Evolutionary conservation across 176 grass and related monocot genomes (phyloP).

Genomic region (Paspalum vaginatum): DNA sequence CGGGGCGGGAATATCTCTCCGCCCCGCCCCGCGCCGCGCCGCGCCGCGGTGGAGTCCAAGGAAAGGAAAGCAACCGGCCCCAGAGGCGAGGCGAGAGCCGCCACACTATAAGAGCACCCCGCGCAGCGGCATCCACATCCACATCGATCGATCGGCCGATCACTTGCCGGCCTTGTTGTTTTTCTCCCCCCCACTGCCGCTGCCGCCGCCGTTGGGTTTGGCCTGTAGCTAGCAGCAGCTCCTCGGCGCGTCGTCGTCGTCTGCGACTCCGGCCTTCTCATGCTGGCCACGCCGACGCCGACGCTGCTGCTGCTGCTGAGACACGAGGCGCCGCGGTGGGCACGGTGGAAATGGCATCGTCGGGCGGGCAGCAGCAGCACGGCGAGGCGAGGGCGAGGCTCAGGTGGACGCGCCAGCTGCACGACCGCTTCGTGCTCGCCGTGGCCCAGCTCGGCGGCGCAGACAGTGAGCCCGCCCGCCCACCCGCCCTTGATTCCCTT

Average conservation of each 20-base stretch:
- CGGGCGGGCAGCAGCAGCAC: background rate
- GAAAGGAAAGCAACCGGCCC: conserved; percentile 36
- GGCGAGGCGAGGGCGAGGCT: conserved; percentile 57
- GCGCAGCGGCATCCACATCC: background rate
- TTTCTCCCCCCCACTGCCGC: too few species aligned
- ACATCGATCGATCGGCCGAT: too few species aligned
- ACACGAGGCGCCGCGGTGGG: conserved; percentile 36
- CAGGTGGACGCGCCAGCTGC: conserved; percentile 81
- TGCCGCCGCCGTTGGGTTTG: too few species aligned
- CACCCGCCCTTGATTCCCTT: too few species aligned
- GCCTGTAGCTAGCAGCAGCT: background rate
- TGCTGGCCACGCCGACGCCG: conserved; percentile 37
- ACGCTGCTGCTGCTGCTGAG: background rate
- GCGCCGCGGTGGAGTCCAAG: conserved; percentile 46
- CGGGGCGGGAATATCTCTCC: conserved; percentile 39
- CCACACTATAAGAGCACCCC: conserved; percentile 26
- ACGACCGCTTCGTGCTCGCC: conserved; percentile 64
- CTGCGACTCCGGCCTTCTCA: conserved; percentile 32
- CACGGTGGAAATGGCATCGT: conserved; percentile 43
- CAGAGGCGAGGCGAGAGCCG: too few species aligned
- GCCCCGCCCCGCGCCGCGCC: too few species aligned
- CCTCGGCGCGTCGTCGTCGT: background rate
- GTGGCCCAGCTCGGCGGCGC: conserved; percentile 75
- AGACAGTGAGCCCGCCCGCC: conserved; percentile 54
- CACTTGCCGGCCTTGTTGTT: background rate